phyloP scores from a whole-genome alignment of 2,329 filamentous ascomycete genomes.

The Phaeoacremonium minimum region DNA sequence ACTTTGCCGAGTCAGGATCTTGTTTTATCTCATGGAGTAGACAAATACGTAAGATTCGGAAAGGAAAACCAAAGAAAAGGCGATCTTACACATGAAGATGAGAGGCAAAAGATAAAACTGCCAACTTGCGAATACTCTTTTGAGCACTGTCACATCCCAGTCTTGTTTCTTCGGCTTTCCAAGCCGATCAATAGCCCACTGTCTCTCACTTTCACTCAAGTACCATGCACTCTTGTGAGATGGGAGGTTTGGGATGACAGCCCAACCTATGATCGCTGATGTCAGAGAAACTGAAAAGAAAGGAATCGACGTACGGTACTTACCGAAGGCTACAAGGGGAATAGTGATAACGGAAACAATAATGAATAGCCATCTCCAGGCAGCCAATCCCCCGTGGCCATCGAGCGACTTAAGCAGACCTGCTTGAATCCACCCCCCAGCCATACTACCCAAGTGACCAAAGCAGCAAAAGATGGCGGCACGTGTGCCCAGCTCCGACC shows the following conservation, averaged over 20 bases:
- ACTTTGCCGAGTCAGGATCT: conserved; percentile 15
- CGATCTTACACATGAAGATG: conserved; percentile 39
- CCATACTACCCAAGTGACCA: conserved; percentile 36
- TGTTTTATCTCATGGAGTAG: too few relatives aligned
- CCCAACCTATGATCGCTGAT: conserved; percentile 24
- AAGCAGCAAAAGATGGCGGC: conserved; percentile 36
- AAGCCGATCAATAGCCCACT: conserved; percentile 29
- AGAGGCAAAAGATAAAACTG: conserved; percentile 39
- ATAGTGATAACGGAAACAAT: conserved; percentile 36
- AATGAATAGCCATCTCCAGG: conserved; percentile 38
- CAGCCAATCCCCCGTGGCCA: conserved; percentile 25
- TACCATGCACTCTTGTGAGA: conserved; percentile 34
- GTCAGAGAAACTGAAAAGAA: too few relatives aligned
- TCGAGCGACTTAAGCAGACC: conserved; percentile 28
- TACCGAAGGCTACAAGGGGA: conserved; percentile 33
- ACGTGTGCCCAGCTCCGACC: conserved; percentile 32
- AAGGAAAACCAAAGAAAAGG: too few relatives aligned
- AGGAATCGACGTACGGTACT: too few relatives aligned
- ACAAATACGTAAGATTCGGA: too few relatives aligned
- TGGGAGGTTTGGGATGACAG: conserved; percentile 37
- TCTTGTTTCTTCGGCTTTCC: conserved; percentile 18
- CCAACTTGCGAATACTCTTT: conserved; percentile 28
- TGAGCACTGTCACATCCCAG: conserved; percentile 6
- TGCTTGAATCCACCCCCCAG: conserved; percentile 39
- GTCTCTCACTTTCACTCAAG: conserved; percentile 25